Conservation (phyloP, 75 land plant genomes). For the Ceratopteris richardii region DNA sequence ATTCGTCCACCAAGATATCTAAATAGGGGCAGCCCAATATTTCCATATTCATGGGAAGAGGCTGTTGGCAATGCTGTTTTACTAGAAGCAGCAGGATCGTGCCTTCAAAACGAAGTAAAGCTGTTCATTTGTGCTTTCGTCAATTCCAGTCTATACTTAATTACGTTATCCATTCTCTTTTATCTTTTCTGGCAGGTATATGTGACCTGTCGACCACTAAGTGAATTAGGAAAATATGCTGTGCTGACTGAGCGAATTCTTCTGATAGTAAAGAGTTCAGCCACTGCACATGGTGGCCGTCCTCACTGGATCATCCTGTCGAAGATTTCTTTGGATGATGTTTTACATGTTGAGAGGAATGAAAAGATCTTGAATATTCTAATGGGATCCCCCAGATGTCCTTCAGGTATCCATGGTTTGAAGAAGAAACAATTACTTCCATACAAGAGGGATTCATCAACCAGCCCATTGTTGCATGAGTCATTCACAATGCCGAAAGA, state of each 20-base stretch:
- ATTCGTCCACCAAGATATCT: slow-evolving; percentile 82
- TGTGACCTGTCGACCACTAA: slow-evolving; percentile 58
- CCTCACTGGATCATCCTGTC: slow-evolving; percentile 61
- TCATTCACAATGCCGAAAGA: background rate
- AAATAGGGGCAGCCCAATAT: slow-evolving; percentile 49
- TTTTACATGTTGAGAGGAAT: slow-evolving; percentile 58
- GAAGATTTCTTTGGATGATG: slow-evolving; percentile 53
- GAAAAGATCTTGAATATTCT: slow-evolving; percentile 48
- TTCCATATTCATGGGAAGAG: slow-evolving; percentile 93
- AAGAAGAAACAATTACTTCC: background rate
- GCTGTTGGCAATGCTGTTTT: slow-evolving; percentile 77
- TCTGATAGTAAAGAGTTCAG: slow-evolving; percentile 41
- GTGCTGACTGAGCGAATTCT: slow-evolving; percentile 58
- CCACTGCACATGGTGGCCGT: slow-evolving; percentile 24
- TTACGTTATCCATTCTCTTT: background rate
- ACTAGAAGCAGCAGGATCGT: slow-evolving; percentile 47
- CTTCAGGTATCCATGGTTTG: background rate
- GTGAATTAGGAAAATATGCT: slow-evolving; percentile 46
- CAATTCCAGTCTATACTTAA: background rate
- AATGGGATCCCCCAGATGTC: slow-evolving; percentile 39
- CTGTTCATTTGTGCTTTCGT: background rate
- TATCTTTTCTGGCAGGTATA: slow-evolving; percentile 19
- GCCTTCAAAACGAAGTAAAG: slow-evolving; percentile 51
- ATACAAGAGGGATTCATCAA: background rate
- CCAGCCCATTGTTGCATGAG: slow-evolving; percentile 4